Base-by-base conservation (phyloP, 2,329 filamentous ascomycete genomes). In the Chalara sp. region DNA sequence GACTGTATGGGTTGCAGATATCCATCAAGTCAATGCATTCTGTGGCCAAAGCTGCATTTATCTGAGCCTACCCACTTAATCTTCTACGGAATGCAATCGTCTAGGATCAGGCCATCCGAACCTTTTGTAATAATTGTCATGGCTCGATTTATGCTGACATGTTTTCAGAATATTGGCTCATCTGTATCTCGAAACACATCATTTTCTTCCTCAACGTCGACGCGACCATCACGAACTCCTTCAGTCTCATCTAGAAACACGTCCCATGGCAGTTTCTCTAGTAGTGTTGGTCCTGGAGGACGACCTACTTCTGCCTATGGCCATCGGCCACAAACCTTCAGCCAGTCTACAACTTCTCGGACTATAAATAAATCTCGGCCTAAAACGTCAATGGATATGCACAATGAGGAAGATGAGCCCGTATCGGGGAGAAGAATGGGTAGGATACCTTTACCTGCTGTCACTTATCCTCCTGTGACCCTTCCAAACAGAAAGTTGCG, bases 201-300 rank as follows among this genome's bases (percentile, higher is more conserved):
- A 8, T 63, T 68, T 5, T 68, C 72, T 6, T 71, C 74, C 31
- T 67, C 70, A 13, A 50, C 56, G 51, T 63, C 59, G 42, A 69
- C 69, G 32, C 72, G 73, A 57, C 65, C 70, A 43, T 69, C 69
- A 33, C 72, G 73, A 57, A 65, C 70, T 51, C 67, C 64, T 51
- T 67, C 68, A 50, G 65, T 64, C 50, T 66, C 70, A 33, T 70
- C 74, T 54, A 68, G 70, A 61, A 67, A 68, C 59, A 68, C 66
- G 45, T 69, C 70, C 46, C 69, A 70, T 48, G 74, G 69, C 55
- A 73, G 71, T 54, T 81, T 83, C 55, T 73, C 78, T 11, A 78
- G 74, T 54, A 84, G 79, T 59, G 65, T 81, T 31, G 80, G 82
- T 1, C 72, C 76, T 10, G 74, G 72, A 42, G 58, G 66, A 13